Conservation (phyloP, 2,329 filamentous ascomycete genomes). For the Talaromyces sp. region DNA sequence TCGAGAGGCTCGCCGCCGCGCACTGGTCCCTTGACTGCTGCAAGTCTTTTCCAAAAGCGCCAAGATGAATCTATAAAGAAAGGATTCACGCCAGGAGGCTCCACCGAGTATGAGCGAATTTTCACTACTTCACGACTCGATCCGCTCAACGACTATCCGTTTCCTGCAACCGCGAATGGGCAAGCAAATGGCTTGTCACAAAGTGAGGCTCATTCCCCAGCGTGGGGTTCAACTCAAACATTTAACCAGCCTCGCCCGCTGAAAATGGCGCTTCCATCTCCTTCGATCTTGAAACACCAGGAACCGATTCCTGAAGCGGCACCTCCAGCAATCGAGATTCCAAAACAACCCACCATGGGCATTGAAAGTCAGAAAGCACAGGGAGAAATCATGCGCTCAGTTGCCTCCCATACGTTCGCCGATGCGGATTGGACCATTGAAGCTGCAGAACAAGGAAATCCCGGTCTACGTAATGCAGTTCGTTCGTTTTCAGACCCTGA, state of each 20-base stretch:
- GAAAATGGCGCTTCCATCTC: conserved; percentile 63
- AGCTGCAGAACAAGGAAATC: conserved; percentile 84
- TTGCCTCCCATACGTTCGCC: conserved; percentile 57
- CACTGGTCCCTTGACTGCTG: conserved; percentile 14
- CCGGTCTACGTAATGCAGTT: conserved; percentile 82
- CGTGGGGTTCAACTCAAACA: conserved; percentile 63
- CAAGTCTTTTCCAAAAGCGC: conserved; percentile 33
- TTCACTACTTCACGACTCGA: conserved; percentile 29
- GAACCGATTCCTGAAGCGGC: conserved; percentile 31
- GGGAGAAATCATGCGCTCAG: conserved; percentile 44
- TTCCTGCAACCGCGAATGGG: conserved; percentile 23
- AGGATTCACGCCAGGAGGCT: conserved; percentile 37
- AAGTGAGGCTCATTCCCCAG: conserved; percentile 67
- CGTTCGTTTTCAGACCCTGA: conserved; percentile 68
- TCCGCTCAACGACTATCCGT: conserved; percentile 26
- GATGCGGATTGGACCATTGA: conserved; percentile 78
- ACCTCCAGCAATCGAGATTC: conserved; percentile 19
- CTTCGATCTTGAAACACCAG: conserved; percentile 66
- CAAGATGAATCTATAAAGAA: conserved; percentile 20
- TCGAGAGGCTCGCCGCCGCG: conserved; percentile 1
- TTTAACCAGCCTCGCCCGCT: conserved; percentile 75
- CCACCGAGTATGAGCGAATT: conserved; percentile 39
- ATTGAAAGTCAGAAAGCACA: conserved; percentile 20
- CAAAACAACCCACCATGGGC: conserved; percentile 12
- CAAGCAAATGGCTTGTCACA: conserved; percentile 56